Base-by-base conservation (phyloP, 352 stramenopile genomes). In the Globisporangium alternatum region DNA sequence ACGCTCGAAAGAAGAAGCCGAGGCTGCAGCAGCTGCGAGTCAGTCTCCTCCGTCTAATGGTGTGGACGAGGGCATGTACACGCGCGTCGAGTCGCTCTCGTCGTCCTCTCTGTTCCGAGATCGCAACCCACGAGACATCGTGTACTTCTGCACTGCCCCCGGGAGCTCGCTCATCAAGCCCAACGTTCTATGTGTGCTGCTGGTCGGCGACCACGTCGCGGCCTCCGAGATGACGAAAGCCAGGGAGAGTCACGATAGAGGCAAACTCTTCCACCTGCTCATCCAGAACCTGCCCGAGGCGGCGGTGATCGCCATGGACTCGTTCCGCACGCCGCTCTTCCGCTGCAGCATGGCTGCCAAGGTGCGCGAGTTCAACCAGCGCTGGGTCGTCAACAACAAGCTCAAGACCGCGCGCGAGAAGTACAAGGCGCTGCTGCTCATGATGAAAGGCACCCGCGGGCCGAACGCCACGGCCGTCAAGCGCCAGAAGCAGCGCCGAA, bases 251-350 rank as follows among this genome's bases (percentile, higher is more conserved):
- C 80, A 92, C 47, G 71, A 87, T 22, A 75, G 68, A 31, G 80
- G 78, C 54, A 92, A 92, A 47, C 30, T 92, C 8, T 86, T 93
- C 37, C 85, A 93, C 56, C 43, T 93, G 45, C 66, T 93, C 39
- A 92, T 93, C 57, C 65, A 83, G 35, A 89, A 90, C 60, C 69
- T 90, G 13, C 81, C 83, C 0, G 67, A 76, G 15, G 75, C 74
- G 3, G 85, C 85, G 0, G 76, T 89, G 8, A 58, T 85, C 22
- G 83, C 83, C 3, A 91, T 92, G 76, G 71, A 93, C 56, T 84
- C 76, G 8, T 93, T 92, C 59, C 80, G 83, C 2, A 76, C 73
- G 2, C 85, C 85, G 6, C 54, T 91, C 9, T 93, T 93, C 55
- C 78, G 85, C 2, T 93, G 85, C 49, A 88, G 65, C 48, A 75